These are phyloP conservation scores for Dillenia turbinata DNA, from an alignment of 164 flowering plant genomes.

Conservation along the genomic window DNA sequence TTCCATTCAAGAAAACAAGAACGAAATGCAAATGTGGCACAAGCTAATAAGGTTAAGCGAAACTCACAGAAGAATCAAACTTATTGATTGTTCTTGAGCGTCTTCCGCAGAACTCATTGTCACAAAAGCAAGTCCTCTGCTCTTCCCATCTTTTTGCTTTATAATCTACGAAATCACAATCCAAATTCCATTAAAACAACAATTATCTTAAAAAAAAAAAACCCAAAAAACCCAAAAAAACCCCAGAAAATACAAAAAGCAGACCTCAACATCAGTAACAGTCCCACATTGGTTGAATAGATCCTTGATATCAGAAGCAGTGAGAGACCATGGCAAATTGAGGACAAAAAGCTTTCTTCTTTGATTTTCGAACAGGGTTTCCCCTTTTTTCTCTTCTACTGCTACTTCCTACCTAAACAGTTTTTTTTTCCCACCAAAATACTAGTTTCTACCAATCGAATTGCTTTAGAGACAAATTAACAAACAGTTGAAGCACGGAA, in stretches of 20 bases:
- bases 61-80: constrained; percentile 57
- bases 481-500: too few relatives aligned
- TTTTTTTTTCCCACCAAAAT: too few relatives aligned
- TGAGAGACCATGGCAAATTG: constrained; percentile 63
- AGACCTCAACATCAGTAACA: constrained; percentile 75
- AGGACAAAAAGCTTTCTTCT: constrained; percentile 64
- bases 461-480: too few relatives aligned
- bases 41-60: too few relatives aligned
- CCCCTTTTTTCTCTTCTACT: constrained; percentile 21
- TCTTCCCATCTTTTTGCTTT: constrained; percentile 65
- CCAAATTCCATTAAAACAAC: constrained; percentile 3
- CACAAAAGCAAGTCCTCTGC: constrained; percentile 71
- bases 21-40: too few relatives aligned
- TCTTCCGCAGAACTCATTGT: constrained; percentile 68
- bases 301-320: constrained; percentile 52
- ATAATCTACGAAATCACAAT: constrained; percentile 43
- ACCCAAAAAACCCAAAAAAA: background rate
- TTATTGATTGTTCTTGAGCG: constrained; percentile 63
- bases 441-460: too few relatives aligned
- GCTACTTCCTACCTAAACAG: constrained; percentile 33
- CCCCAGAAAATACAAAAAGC: background rate
- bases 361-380: constrained; percentile 17
- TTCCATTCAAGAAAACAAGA: too few relatives aligned
- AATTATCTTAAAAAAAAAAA: background rate
- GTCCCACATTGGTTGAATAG: constrained; percentile 69